These are phyloP conservation scores for Pichia californica DNA, from an alignment of 805 yeast genomes.

Conservation along the genomic window DNA sequence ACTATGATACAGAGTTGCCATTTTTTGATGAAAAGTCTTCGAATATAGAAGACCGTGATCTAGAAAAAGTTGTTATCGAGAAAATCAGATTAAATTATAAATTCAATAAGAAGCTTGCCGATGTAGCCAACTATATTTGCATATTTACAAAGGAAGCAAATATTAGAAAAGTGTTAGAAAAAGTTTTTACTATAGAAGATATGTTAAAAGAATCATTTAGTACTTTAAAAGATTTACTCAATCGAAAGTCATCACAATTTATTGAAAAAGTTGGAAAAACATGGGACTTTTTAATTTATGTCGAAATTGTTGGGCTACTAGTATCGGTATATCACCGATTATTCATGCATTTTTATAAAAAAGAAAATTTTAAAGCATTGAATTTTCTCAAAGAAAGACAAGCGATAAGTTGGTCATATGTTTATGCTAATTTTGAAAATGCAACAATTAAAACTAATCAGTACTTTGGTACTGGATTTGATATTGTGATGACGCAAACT, in stretches of 20 bases:
- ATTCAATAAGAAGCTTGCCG: slow-evolving; percentile 27
- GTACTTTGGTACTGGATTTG: slow-evolving; percentile 32
- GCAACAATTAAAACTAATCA: slow-evolving; percentile 27
- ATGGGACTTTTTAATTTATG: slow-evolving; percentile 18
- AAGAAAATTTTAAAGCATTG: slow-evolving; percentile 30
- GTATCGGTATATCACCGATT: slow-evolving; percentile 37
- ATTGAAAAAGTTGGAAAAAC: slow-evolving; percentile 20
- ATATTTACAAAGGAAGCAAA: slow-evolving; percentile 35
- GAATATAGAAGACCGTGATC: slow-evolving; percentile 30
- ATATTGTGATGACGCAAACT: slow-evolving; percentile 32
- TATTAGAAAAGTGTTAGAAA: slow-evolving; percentile 31
- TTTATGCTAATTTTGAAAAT: slow-evolving; percentile 33
- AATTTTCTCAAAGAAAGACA: slow-evolving; percentile 34
- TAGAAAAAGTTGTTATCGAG: slow-evolving; percentile 38
- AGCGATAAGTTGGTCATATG: slow-evolving; percentile 24
- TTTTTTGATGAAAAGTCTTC: slow-evolving; percentile 29
- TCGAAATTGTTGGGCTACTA: slow-evolving; percentile 28
- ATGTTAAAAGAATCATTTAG: slow-evolving; percentile 30
- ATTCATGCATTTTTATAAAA: slow-evolving; percentile 33
- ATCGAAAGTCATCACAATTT: slow-evolving; percentile 15
- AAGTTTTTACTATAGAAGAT: slow-evolving; percentile 33
- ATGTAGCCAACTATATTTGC: slow-evolving; percentile 33
- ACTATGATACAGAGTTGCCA: slow-evolving; percentile 50
- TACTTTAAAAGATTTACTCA: slow-evolving; percentile 21
- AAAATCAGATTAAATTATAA: slow-evolving; percentile 27